Percentiles rank a stretch among this genome's conserved stretches.
phyloP scores from a whole-genome alignment of 768 basidiomycete genomes.

The Leucocoprinus leucothites region DNA sequence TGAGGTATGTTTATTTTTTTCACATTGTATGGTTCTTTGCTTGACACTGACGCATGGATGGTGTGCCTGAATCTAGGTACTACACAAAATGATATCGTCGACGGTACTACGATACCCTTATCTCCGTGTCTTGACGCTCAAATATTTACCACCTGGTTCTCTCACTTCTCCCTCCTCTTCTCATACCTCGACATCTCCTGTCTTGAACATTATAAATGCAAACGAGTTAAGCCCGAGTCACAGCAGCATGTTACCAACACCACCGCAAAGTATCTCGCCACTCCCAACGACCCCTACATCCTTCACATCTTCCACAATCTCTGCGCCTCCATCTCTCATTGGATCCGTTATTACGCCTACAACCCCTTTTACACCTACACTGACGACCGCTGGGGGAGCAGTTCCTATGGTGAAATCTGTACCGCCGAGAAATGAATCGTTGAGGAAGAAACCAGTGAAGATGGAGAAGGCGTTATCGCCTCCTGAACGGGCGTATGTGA shows the following conservation, averaged over 20 bases:
- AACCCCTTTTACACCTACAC: background rate
- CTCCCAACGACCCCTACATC: background rate
- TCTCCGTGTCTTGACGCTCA: conserved; percentile 29
- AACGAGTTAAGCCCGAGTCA: background rate
- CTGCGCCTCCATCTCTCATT: too few species aligned
- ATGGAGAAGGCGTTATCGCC: background rate
- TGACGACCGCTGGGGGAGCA: background rate
- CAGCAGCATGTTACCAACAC: background rate
- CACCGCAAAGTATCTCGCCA: background rate
- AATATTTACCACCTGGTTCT: background rate
- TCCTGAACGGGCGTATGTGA: conserved; percentile 10
- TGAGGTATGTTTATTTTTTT: conserved; percentile 33
- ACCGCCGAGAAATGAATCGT: background rate
- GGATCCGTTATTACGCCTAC: background rate
- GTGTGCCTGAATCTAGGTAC: conserved; percentile 20
- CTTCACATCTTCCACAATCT: background rate
- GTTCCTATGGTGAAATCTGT: background rate
- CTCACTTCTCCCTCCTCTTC: background rate
- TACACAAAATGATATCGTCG: conserved; percentile 38
- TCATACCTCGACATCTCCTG: background rate
- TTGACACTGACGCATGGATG: too few species aligned
- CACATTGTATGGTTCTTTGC: too few species aligned
- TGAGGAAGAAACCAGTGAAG: background rate
- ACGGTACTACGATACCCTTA: conserved; percentile 37
- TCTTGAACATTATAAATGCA: background rate